Evolutionary conservation across 2,329 filamentous ascomycete genomes (phyloP).

Genomic region (Dryadomyces sulphureus): DNA sequence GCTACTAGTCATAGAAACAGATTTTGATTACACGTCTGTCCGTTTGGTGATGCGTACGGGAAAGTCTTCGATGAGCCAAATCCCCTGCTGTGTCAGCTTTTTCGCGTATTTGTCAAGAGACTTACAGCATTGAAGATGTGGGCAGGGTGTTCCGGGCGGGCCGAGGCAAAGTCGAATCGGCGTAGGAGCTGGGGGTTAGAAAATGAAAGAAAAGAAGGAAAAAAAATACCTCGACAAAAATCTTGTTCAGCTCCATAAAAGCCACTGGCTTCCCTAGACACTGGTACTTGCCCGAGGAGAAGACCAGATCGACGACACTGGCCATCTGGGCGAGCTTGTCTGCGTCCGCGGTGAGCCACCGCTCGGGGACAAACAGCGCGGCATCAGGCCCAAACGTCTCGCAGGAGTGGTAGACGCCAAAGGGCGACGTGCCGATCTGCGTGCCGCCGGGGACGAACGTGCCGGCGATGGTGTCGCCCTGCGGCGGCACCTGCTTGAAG

Average conservation of each 20-base stretch:
- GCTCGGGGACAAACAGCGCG: constrained; percentile 26
- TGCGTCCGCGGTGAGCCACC: constrained; percentile 24
- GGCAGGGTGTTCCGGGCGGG: not conserved
- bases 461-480: constrained; percentile 22
- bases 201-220: too few relatives aligned
- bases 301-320: constrained; percentile 19
- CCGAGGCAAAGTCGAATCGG: not conserved
- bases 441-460: constrained; percentile 29
- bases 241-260: constrained; percentile 25
- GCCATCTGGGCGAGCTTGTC: constrained; percentile 14
- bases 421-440: constrained; percentile 26
- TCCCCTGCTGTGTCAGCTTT: too few relatives aligned
- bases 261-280: constrained; percentile 29
- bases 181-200: not conserved
- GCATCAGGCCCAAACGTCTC: constrained; percentile 21
- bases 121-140: not conserved
- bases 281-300: constrained; percentile 22
- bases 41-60: too few relatives aligned
- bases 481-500: constrained; percentile 17
- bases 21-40: too few relatives aligned
- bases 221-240: constrained; percentile 10
- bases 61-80: too few relatives aligned
- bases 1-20: constrained; percentile 4
- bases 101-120: too few relatives aligned
- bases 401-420: constrained; percentile 12